A percentile compares a stretch with the other conserved stretches of the same genome.
Evolutionary conservation across 306 rosid genomes (phyloP).

Genomic region (Castanea mollissima): DNA sequence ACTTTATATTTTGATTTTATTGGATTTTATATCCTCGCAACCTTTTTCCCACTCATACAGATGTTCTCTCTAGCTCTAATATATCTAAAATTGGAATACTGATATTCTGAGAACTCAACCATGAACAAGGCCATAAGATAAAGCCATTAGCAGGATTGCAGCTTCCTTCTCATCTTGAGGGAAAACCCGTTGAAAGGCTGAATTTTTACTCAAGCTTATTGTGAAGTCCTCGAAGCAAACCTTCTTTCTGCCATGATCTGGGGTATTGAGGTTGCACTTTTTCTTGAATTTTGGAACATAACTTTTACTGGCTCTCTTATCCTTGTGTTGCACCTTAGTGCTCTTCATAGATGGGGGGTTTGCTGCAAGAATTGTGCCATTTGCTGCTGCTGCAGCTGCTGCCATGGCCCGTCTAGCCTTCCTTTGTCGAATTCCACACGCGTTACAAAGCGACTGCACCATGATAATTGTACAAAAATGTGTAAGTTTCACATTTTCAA

Average conservation of each 20-base stretch:
- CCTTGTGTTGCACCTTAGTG: conserved; percentile 31
- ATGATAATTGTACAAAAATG: not conserved
- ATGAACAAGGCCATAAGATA: conserved; percentile 85
- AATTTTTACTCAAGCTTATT: conserved; percentile 49
- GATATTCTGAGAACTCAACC: conserved; percentile 42
- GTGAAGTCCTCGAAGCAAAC: conserved; percentile 63
- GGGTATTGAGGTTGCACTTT: conserved; percentile 31
- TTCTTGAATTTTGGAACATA: conserved; percentile 37
- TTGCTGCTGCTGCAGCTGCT: conserved; percentile 52
- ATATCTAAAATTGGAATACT: conserved; percentile 18
- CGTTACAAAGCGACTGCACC: conserved; percentile 85
- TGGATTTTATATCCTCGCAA: conserved; percentile 10
- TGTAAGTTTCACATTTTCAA: not conserved
- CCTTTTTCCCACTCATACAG: conserved; percentile 13
- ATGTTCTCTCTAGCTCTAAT: conserved; percentile 16
- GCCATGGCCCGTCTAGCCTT: conserved; percentile 91
- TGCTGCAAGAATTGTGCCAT: conserved; percentile 33
- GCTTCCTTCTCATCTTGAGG: conserved; percentile 99
- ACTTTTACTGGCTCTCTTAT: conserved; percentile 29
- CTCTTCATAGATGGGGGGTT: conserved; percentile 31
- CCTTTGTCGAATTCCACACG: conserved; percentile 95
- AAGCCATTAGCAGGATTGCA: conserved; percentile 86
- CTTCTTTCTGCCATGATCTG: conserved; percentile 32
- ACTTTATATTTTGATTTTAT: conserved; percentile 10
- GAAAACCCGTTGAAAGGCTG: conserved; percentile 65